Conservation (phyloP, 2,329 filamentous ascomycete genomes). For the Thielaviopsis ethacetica region DNA sequence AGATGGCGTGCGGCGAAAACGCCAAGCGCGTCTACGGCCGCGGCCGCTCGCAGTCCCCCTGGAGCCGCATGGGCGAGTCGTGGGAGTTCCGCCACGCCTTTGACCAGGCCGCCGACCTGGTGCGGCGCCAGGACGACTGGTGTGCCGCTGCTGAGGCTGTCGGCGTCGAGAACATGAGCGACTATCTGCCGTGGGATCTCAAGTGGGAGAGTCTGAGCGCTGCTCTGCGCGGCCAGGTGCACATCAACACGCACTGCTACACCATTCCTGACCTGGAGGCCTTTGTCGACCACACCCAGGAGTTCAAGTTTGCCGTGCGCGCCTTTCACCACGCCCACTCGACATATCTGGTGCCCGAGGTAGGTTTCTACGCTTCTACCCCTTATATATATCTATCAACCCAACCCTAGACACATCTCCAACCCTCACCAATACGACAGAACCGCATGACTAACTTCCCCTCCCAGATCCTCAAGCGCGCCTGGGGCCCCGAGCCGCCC, state of each 20-base stretch:
- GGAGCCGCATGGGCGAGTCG: conserved; percentile 49
- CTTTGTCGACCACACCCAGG: conserved; percentile 53
- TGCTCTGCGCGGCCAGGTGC: conserved; percentile 48
- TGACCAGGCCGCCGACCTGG: conserved; percentile 40
- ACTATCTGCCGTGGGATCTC: conserved; percentile 45
- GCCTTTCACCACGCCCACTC: conserved; percentile 58
- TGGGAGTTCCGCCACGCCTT: conserved; percentile 54
- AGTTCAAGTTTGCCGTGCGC: conserved; percentile 50
- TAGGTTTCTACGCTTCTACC: too few species aligned
- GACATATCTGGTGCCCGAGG: conserved; percentile 49
- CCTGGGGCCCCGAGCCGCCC: conserved; percentile 36
- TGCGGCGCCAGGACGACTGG: conserved; percentile 51
- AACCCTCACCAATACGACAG: too few species aligned
- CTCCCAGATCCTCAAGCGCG: conserved; percentile 34
- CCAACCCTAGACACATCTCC: not conserved
- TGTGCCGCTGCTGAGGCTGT: conserved; percentile 36
- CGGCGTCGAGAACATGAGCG: conserved; percentile 33
- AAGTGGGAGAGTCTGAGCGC: conserved; percentile 47
- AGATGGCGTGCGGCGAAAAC: conserved; percentile 63
- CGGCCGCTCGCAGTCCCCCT: conserved; percentile 34
- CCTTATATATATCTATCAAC: too few species aligned
- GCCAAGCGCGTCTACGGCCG: conserved; percentile 45
- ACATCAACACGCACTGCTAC: conserved; percentile 58
- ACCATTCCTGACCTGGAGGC: conserved; percentile 52
- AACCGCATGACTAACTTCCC: not conserved